Conservation (phyloP, 1,284 basidiomycete species). For the Apiotrichum gamsii region DNA sequence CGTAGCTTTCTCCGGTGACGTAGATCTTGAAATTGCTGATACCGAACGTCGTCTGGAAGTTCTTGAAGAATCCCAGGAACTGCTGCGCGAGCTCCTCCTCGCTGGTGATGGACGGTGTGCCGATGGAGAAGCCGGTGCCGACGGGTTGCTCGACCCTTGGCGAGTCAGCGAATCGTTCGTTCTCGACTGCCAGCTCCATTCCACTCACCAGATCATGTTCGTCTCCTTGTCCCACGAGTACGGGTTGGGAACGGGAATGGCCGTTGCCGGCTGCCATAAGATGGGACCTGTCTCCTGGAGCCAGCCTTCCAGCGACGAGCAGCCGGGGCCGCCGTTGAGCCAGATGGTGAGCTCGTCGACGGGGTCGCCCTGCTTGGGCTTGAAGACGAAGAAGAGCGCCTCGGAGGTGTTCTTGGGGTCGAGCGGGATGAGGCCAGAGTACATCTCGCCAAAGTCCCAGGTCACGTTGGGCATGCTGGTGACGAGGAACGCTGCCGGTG, state of each 20-base stretch:
- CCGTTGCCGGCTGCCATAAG: slow-evolving; percentile 61
- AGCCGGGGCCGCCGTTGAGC: slow-evolving; percentile 41
- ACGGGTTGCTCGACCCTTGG: slow-evolving; percentile 61
- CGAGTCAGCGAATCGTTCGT: neutral
- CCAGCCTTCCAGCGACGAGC: slow-evolving; percentile 68
- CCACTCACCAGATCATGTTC: slow-evolving; percentile 28
- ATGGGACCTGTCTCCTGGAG: slow-evolving; percentile 77
- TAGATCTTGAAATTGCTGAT: slow-evolving; percentile 27
- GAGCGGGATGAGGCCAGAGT: slow-evolving; percentile 22
- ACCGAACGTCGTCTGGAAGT: slow-evolving; percentile 19
- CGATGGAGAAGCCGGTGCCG: slow-evolving; percentile 72
- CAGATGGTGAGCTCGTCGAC: slow-evolving; percentile 29
- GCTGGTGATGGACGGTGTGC: slow-evolving; percentile 56
- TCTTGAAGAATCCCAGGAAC: slow-evolving; percentile 30
- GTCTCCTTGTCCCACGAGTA: slow-evolving; percentile 71
- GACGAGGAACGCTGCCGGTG: slow-evolving; percentile 17
- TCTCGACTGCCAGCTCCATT: too few relatives aligned
- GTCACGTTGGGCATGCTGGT: slow-evolving; percentile 18
- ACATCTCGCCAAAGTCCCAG: slow-evolving; percentile 24
- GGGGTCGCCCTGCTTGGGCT: slow-evolving; percentile 13
- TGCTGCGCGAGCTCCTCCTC: slow-evolving; percentile 40
- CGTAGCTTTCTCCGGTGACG: slow-evolving; percentile 41
- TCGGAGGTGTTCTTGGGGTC: neutral
- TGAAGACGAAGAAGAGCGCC: slow-evolving; percentile 23
- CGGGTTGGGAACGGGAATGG: slow-evolving; percentile 60